Evolutionary conservation across 2,329 filamentous ascomycete species (phyloP).

Genomic region (Zasmidium citrigriseum): DNA sequence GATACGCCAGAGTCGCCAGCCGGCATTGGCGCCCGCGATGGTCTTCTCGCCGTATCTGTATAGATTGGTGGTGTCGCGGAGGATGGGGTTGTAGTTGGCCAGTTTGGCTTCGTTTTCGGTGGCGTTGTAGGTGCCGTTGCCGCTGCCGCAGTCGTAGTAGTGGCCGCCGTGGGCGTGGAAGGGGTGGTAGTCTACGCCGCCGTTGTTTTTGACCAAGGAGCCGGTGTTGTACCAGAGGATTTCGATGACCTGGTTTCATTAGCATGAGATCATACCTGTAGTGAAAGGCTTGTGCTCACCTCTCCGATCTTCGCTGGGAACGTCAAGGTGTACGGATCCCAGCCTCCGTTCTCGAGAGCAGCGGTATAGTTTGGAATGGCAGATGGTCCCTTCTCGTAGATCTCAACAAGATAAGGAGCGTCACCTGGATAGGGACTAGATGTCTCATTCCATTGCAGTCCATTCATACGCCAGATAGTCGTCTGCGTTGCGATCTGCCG

Average conservation of each 20-base stretch:
- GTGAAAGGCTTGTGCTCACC: slow-evolving; percentile 40
- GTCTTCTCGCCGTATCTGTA: slow-evolving; percentile 54
- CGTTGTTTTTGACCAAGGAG: slow-evolving; percentile 29
- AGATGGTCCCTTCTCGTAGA: slow-evolving; percentile 51
- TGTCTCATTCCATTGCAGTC: slow-evolving; percentile 27
- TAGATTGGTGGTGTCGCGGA: slow-evolving; percentile 55
- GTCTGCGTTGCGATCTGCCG: slow-evolving; percentile 18
- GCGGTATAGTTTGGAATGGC: slow-evolving; percentile 55
- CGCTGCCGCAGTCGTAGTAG: slow-evolving; percentile 56
- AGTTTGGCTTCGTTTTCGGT: slow-evolving; percentile 50
- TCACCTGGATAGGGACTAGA: slow-evolving; percentile 21
- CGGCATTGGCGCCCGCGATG: slow-evolving; percentile 43
- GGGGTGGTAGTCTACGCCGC: slow-evolving; percentile 51
- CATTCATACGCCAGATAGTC: slow-evolving; percentile 25
- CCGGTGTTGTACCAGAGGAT: slow-evolving; percentile 40
- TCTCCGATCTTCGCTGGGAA: slow-evolving; percentile 60
- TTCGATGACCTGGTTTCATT: slow-evolving; percentile 42
- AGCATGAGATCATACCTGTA: slow-evolving; percentile 31
- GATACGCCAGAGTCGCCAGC: slow-evolving; percentile 65
- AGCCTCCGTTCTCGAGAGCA: slow-evolving; percentile 54
- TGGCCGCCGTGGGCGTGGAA: slow-evolving; percentile 59
- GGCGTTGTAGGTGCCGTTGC: slow-evolving; percentile 56
- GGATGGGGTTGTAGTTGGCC: slow-evolving; percentile 40
- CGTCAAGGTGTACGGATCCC: slow-evolving; percentile 53
- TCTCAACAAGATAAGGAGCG: slow-evolving; percentile 54